Evolutionary conservation across 768 basidiomycete species (phyloP).

Genomic region (Imleria badia): DNA sequence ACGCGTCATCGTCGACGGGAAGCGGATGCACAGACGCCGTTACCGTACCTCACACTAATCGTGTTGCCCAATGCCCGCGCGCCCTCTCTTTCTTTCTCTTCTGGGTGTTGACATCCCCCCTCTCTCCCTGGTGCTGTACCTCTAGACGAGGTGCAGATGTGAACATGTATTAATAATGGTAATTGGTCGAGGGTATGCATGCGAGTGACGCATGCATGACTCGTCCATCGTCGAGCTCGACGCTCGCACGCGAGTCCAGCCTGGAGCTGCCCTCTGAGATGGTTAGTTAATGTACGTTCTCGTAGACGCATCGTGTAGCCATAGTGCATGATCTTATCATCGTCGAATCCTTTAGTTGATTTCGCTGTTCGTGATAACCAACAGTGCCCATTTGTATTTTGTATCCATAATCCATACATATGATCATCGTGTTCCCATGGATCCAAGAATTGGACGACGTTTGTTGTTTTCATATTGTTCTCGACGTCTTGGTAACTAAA

Average conservation of each 20-base stretch:
- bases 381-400: no score
- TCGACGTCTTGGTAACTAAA: no score
- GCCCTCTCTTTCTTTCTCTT: neutral
- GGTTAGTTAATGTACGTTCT: neutral
- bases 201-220: neutral
- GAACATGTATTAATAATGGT: neutral
- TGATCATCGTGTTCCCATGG: no score
- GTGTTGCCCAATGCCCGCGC: neutral
- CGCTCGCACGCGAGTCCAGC: neutral
- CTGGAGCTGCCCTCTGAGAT: slow-evolving; percentile 1
- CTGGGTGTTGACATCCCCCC: neutral
- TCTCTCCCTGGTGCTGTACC: neutral
- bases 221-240: slow-evolving; percentile 2
- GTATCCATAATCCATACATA: no score
- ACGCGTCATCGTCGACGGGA: neutral
- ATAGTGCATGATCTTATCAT: neutral
- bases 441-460: no score
- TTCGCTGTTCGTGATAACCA: no score
- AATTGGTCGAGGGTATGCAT: neutral
- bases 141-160: slow-evolving; percentile 10
- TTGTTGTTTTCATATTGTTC: no score
- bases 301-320: slow-evolving; percentile 8
- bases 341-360: no score
- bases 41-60: slow-evolving; percentile 9
- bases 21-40: slow-evolving; percentile 21